A percentile compares a stretch with the other conserved stretches of the same genome.
phyloP scores from a whole-genome alignment of 140 eudicot species.

The Cichorium intybus region DNA sequence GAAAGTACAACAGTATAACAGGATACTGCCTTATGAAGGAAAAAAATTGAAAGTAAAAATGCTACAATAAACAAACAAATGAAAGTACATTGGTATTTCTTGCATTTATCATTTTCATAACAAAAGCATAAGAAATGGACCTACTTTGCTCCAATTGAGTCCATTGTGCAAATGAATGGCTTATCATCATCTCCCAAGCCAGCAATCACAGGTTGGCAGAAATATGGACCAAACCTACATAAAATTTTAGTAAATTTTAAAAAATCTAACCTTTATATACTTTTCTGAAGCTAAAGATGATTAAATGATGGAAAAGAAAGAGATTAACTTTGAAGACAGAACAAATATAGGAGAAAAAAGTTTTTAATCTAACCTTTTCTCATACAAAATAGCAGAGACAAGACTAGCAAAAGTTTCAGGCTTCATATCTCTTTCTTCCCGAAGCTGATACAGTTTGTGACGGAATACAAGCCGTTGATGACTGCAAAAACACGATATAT shows the following conservation, averaged over 20 bases:
- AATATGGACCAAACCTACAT: conserved; percentile 90
- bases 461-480: conserved; percentile 83
- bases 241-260: conserved; percentile 7
- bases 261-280: neutral
- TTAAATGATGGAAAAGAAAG: no score
- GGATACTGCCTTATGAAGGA: no score
- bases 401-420: conserved; percentile 97
- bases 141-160: conserved; percentile 94
- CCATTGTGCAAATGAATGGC: conserved; percentile 98
- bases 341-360: neutral
- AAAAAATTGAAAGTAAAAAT: no score
- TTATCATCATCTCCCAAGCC: conserved; percentile 89
- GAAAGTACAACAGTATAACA: no score
- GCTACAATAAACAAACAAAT: no score
- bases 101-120: neutral
- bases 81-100: neutral
- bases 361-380: conserved; percentile 62
- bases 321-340: neutral
- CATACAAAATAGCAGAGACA: conserved; percentile 86
- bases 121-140: conserved; percentile 26
- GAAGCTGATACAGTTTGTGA: conserved; percentile 80
- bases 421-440: conserved; percentile 98
- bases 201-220: conserved; percentile 95
- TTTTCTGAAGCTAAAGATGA: neutral
- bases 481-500: conserved; percentile 38